These are phyloP conservation scores for Aspergillus panamensis DNA, from an alignment of 495 filamentous ascomycete genomes.

Conservation along the genomic window DNA sequence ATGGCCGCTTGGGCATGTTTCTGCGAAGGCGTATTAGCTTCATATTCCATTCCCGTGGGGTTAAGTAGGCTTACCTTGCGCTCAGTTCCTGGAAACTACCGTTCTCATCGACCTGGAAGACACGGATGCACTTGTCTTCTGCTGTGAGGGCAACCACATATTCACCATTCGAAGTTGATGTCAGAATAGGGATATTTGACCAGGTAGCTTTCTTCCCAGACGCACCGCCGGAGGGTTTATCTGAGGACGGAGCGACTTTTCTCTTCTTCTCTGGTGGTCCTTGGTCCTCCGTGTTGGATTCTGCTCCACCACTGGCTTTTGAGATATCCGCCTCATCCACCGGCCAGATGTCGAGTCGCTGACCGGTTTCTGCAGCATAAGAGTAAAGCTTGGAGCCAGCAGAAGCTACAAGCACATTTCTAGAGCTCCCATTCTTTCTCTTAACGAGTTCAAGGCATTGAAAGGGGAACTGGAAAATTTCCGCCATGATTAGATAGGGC, in stretches of 20 bases:
- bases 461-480: conserved; percentile 48
- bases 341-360: conserved; percentile 50
- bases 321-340: conserved; percentile 27
- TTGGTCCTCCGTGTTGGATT: conserved; percentile 28
- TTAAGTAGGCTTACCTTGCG: conserved; percentile 53
- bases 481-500: conserved; percentile 19
- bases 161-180: conserved; percentile 54
- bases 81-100: conserved; percentile 66
- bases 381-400: conserved; percentile 53
- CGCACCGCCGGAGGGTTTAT: conserved; percentile 20
- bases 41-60: neutral
- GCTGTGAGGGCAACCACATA: conserved; percentile 75
- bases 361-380: conserved; percentile 41
- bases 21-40: conserved; percentile 41
- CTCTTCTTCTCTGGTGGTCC: conserved; percentile 50
- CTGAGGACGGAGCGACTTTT: conserved; percentile 39
- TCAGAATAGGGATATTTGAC: conserved; percentile 54
- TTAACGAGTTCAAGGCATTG: conserved; percentile 50
- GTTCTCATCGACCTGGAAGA: conserved; percentile 62
- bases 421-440: conserved; percentile 22
- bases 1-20: conserved; percentile 84
- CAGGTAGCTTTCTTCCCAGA: conserved; percentile 28
- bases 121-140: conserved; percentile 86
- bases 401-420: conserved; percentile 51
- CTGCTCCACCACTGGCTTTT: conserved; percentile 11